Conservation (phyloP, 345 rosid species). For the Gossypium anomalum region DNA sequence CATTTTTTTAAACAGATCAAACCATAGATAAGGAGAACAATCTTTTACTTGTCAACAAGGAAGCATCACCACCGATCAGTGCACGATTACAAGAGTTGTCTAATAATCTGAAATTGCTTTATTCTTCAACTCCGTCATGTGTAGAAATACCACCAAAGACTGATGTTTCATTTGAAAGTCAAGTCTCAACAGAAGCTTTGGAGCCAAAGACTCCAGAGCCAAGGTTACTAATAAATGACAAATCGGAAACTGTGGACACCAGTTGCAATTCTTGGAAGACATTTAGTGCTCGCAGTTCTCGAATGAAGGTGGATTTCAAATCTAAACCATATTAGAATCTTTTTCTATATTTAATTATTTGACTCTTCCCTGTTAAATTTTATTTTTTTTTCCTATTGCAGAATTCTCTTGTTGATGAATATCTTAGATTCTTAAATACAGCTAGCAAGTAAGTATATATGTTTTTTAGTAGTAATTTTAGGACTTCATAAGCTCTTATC, state of each 20-base stretch:
- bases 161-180: conserved; percentile 15
- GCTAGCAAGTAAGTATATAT: conserved; percentile 55
- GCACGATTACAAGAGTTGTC: conserved; percentile 47
- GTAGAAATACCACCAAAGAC: conserved; percentile 22
- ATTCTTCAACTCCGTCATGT: conserved; percentile 31
- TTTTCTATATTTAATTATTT: not conserved
- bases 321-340: not conserved
- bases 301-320: conserved; percentile 41
- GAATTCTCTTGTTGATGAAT: conserved; percentile 57
- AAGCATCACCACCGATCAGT: conserved; percentile 53
- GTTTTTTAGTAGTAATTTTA: too few species aligned
- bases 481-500: not conserved
- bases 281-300: conserved; percentile 37
- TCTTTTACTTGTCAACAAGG: conserved; percentile 21
- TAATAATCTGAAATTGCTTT: conserved; percentile 46
- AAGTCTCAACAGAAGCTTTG: conserved; percentile 16
- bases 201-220: conserved; percentile 54
- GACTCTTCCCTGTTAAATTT: not conserved
- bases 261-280: conserved; percentile 45
- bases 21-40: conserved; percentile 47
- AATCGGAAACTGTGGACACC: conserved; percentile 18
- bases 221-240: conserved; percentile 13
- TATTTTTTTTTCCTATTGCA: conserved; percentile 22
- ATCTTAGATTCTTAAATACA: conserved; percentile 55
- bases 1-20: conserved; percentile 23